phyloP scores from a whole-genome alignment of 2,329 filamentous ascomycete species.

The Neobulgaria alba region DNA sequence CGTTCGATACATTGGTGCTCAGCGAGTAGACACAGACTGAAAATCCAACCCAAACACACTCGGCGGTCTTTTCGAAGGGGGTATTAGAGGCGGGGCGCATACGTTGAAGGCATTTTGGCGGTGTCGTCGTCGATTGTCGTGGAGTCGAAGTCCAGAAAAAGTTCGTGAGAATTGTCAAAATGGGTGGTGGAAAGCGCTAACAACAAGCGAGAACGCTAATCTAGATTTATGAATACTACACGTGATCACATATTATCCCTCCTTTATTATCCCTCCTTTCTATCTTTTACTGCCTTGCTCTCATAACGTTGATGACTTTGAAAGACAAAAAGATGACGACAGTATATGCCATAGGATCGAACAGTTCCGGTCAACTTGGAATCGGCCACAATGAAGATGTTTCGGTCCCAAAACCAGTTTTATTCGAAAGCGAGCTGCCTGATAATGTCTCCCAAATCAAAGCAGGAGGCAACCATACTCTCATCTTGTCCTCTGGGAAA shows the following conservation, averaged over 20 bases:
- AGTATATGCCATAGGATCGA: conserved; percentile 65
- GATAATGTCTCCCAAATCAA: conserved; percentile 27
- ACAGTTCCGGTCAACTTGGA: conserved; percentile 67
- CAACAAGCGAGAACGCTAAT: no score
- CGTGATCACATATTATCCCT: no score
- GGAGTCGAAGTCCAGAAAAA: conserved; percentile 10
- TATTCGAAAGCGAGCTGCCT: conserved; percentile 39
- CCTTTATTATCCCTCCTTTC: no score
- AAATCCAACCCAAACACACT: conserved; percentile 35
- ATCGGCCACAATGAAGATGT: conserved; percentile 65
- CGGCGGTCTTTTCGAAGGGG: conserved; percentile 20
- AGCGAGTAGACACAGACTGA: conserved; percentile 78
- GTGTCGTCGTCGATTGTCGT: conserved; percentile 32
- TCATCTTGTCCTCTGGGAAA: conserved; percentile 55
- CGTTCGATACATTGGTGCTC: conserved; percentile 29
- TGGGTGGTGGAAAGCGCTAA: not conserved
- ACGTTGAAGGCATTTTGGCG: conserved; percentile 43
- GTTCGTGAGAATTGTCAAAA: conserved; percentile 6
- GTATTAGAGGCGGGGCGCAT: conserved; percentile 12
- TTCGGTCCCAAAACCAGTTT: conserved; percentile 52
- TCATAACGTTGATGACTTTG: not conserved
- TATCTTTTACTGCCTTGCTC: not conserved
- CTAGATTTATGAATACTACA: no score
- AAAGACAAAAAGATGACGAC: conserved; percentile 43
- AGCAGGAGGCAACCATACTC: conserved; percentile 80